A percentile compares a stretch with the other conserved stretches of the same genome.
Evolutionary conservation across 2,329 filamentous ascomycete species (phyloP).

Genomic region (Monosporascus cannonballus): DNA sequence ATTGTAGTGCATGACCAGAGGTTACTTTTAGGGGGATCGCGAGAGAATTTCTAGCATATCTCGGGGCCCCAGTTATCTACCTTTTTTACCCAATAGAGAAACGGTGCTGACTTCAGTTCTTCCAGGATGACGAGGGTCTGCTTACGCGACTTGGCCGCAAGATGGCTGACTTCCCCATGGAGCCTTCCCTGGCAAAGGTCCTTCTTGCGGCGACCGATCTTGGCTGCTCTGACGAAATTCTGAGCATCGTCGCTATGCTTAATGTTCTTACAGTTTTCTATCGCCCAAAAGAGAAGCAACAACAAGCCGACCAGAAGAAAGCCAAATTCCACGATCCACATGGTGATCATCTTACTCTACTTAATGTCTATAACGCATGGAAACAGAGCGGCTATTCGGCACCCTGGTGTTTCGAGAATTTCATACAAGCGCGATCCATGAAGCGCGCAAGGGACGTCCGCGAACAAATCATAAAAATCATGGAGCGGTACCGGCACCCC

Average conservation of each 20-base stretch:
- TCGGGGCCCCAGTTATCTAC: neutral
- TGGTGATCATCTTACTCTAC: conserved; percentile 87
- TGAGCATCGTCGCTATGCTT: conserved; percentile 93
- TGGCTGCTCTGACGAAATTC: conserved; percentile 85
- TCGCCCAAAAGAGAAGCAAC: conserved; percentile 93
- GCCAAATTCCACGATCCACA: conserved; percentile 93
- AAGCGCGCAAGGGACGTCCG: conserved; percentile 85
- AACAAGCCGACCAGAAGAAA: conserved; percentile 95
- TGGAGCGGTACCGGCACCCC: conserved; percentile 81
- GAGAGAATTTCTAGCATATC: no score
- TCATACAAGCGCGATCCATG: conserved; percentile 89
- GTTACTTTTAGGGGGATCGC: no score
- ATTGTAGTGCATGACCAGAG: no score
- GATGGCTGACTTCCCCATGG: conserved; percentile 99
- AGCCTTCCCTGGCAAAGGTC: conserved; percentile 83
- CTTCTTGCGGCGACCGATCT: conserved; percentile 84
- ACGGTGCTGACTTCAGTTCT: neutral
- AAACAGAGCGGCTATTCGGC: conserved; percentile 75
- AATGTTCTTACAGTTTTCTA: conserved; percentile 85
- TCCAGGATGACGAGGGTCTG: conserved; percentile 79
- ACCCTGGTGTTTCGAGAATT: conserved; percentile 97
- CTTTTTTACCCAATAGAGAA: neutral
- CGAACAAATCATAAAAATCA: conserved; percentile 86
- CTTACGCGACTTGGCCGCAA: conserved; percentile 87
- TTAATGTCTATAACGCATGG: conserved; percentile 98